phyloP scores from a whole-genome alignment of 164 flowering plant genomes.

The Taxillus chinensis region DNA sequence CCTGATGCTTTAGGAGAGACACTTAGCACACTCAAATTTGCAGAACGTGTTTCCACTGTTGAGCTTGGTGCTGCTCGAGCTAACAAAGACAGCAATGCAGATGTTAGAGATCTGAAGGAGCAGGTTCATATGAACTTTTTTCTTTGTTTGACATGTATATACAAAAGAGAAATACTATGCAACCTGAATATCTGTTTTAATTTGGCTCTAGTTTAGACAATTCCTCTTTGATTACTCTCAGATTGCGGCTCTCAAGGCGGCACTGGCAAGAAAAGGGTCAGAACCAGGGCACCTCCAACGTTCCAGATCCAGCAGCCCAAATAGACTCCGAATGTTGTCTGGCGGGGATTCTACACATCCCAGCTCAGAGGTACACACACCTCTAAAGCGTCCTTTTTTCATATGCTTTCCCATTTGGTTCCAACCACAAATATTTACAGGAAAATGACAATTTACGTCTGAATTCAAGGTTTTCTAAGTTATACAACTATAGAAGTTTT shows the following conservation, averaged over 20 bases:
- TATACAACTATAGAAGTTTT: too few relatives aligned
- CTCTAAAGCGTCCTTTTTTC: too few relatives aligned
- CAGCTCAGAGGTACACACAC: slow-evolving; percentile 29
- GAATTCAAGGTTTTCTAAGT: too few relatives aligned
- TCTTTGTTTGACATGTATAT: neutral
- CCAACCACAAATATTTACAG: too few relatives aligned
- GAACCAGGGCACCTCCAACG: slow-evolving; percentile 13
- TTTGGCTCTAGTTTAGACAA: neutral
- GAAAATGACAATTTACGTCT: too few relatives aligned
- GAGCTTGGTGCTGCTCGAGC: slow-evolving; percentile 61
- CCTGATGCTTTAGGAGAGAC: slow-evolving; percentile 51
- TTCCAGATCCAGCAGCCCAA: slow-evolving; percentile 40
- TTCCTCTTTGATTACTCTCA: slow-evolving; percentile 11
- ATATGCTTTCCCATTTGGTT: too few relatives aligned
- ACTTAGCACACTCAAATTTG: slow-evolving; percentile 58
- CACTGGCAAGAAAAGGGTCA: slow-evolving; percentile 63
- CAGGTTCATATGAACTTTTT: slow-evolving; percentile 24
- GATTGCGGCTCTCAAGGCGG: slow-evolving; percentile 75
- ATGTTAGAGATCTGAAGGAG: slow-evolving; percentile 49
- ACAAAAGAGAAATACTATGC: neutral
- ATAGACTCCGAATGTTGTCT: slow-evolving; percentile 22
- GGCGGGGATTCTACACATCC: slow-evolving; percentile 26
- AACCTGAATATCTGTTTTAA: neutral
- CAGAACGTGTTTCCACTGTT: slow-evolving; percentile 55
- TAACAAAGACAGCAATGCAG: slow-evolving; percentile 38